Base-by-base conservation (phyloP, 208 protist genomes). In the Acanthamoeba royreba region DNA sequence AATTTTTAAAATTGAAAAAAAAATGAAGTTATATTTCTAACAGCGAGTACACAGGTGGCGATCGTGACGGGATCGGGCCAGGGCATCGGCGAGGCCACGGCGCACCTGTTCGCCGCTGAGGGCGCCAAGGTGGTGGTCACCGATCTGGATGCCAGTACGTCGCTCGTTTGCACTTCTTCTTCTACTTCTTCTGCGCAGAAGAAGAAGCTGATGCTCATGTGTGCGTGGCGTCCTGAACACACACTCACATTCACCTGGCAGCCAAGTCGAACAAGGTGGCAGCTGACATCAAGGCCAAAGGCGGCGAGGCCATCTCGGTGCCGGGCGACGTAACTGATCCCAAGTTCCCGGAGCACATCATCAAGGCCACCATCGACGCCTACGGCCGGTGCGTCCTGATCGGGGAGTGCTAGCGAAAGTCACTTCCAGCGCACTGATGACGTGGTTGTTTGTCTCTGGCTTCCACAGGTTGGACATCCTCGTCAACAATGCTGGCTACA, bases 401-500 rank as follows among this genome's bases (percentile, higher is more conserved):
- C 90, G 19, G 35, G 35, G 19, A 38, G 33, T 63, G 15, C 15
- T n/a, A 11, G 42, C 22, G 19, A 42, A 33, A 15, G n/a, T 55
- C 46, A 89, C 22, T n/a, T n/a, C n/a, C n/a, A n/a, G n/a, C n/a
- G n/a, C n/a, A n/a, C n/a, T n/a, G n/a, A n/a, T n/a, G n/a, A n/a
- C n/a, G n/a, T n/a, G n/a, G n/a, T n/a, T n/a, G n/a, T n/a, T n/a
- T n/a, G n/a, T 89, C 38, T 9, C 17, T 45, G 69, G 31, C 35
- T 1, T 86, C 81, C 33, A 22, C 25, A n/a, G 52, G 63, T 47
- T 94, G 4, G 85, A 96, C 55, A 93, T 95, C 8, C n/a, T 96
- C 8, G 95, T 96, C 33, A 96, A 96, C 92, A 95, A 96, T 53
- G 95, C 95, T 8, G 95, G 95, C 53, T 96, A 93, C 94, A 93